Evolutionary conservation across 2,329 filamentous ascomycete genomes (phyloP).

Genomic region (Colletotrichum coccodes): DNA sequence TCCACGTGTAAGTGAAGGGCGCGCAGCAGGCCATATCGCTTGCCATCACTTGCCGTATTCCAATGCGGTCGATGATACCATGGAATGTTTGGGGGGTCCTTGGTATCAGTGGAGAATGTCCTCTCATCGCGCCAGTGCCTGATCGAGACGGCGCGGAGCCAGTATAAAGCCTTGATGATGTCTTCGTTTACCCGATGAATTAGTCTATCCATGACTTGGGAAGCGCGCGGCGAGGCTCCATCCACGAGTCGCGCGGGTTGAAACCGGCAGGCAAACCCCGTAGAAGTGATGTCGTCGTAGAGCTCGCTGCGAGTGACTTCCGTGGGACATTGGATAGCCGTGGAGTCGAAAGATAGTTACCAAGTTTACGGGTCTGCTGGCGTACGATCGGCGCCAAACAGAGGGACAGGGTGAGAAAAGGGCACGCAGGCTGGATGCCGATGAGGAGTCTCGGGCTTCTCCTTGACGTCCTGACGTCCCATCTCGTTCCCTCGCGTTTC

Average conservation of each 20-base stretch:
- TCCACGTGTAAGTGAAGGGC: conserved; percentile 27
- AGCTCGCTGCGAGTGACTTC: conserved; percentile 4
- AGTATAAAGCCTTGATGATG: conserved; percentile 11
- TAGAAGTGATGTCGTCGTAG: neutral
- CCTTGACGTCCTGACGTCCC: neutral
- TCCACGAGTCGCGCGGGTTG: neutral
- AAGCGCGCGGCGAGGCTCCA: neutral
- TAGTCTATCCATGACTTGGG: conserved; percentile 1
- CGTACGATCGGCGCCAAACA: conserved; percentile 4
- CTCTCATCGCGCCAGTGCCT: conserved; percentile 12
- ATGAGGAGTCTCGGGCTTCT: neutral
- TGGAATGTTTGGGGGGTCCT: neutral
- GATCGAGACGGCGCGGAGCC: conserved; percentile 13
- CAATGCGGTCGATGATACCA: neutral
- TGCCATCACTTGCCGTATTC: neutral
- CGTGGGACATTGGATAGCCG: conserved; percentile 4
- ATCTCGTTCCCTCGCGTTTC: neutral
- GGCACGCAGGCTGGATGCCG: neutral
- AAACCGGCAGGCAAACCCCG: neutral
- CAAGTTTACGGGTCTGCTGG: conserved; percentile 11
- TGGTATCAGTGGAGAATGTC: neutral
- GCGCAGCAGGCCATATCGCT: conserved; percentile 1
- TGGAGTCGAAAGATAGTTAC: conserved; percentile 27
- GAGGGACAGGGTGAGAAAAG: neutral
- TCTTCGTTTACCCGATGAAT: neutral